These are phyloP conservation scores for Flaveria bidentis DNA, from an alignment of 129 eudicot genomes.

Conservation along the genomic window DNA sequence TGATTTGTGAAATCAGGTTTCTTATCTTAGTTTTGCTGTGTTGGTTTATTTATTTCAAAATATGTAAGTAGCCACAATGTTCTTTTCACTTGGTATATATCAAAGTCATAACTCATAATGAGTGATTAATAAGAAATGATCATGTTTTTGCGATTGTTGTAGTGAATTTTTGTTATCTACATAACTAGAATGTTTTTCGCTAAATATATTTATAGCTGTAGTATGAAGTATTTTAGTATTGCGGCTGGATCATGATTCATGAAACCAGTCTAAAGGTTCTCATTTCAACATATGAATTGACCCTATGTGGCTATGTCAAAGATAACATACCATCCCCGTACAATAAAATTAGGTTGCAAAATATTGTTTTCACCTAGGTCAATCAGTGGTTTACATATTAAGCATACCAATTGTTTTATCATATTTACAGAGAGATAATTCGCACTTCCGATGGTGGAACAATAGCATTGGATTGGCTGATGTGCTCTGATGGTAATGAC, in stretches of 20 bases:
- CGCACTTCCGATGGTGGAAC: conserved; percentile 89
- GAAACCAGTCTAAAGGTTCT: not conserved
- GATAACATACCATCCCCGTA: conserved; percentile 1
- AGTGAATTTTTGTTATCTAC: not conserved
- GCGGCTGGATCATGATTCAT: not conserved
- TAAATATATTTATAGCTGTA: not conserved
- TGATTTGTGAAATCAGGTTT: not conserved
- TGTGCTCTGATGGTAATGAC: conserved; percentile 54
- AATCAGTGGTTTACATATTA: not conserved
- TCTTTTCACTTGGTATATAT: not conserved
- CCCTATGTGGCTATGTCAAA: not conserved
- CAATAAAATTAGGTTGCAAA: not conserved
- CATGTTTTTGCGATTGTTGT: not conserved
- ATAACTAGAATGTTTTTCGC: not conserved
- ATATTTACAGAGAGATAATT: conserved; percentile 62
- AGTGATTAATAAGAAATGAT: not conserved
- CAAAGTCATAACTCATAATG: not conserved
- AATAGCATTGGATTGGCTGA: conserved; percentile 85
- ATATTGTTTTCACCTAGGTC: conserved; percentile 2
- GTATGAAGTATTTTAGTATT: not conserved
- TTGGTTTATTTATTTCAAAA: not conserved
- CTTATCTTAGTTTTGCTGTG: not conserved
- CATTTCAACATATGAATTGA: not conserved
- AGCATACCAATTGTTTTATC: not conserved
- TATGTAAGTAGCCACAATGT: not conserved